Evolutionary conservation across 441 rosid genomes (phyloP).

Genomic region (Manihot esculenta): DNA sequence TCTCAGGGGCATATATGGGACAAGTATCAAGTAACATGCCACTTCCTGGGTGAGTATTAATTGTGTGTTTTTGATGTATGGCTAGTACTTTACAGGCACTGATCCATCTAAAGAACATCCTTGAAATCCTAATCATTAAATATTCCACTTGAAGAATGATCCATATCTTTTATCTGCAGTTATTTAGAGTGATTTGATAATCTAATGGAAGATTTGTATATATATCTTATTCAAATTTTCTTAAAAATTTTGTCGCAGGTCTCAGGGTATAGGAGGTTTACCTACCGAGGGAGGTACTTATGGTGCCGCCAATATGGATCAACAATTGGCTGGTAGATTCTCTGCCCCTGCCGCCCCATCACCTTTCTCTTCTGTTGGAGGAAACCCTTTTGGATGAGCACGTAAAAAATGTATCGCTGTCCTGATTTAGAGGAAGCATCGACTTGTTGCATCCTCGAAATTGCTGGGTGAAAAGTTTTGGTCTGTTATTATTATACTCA

Average conservation of each 20-base stretch:
- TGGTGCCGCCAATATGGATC: constrained; percentile 43
- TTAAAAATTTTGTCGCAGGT: constrained; percentile 37
- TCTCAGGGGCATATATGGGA: constrained; percentile 48
- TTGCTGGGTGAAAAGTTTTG: constrained; percentile 37
- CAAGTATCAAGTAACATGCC: constrained; percentile 35
- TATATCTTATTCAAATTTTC: not conserved
- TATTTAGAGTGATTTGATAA: constrained; percentile 6
- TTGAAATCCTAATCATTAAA: not conserved
- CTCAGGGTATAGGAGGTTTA: constrained; percentile 38
- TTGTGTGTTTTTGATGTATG: not conserved
- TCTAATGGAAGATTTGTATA: not conserved
- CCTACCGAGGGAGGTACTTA: constrained; percentile 34
- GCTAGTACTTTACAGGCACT: not conserved
- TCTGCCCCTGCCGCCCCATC: constrained; percentile 40
- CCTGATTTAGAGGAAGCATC: constrained; percentile 27
- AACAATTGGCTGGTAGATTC: constrained; percentile 40
- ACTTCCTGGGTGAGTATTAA: constrained; percentile 37
- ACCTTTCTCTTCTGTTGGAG: constrained; percentile 51
- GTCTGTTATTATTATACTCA: constrained; percentile 16
- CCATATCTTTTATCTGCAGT: not conserved
- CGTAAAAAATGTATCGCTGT: constrained; percentile 9
- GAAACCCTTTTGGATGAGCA: constrained; percentile 71
- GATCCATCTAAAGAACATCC: not conserved
- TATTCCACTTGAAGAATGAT: not conserved
- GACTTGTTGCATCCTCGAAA: constrained; percentile 37